Base-by-base conservation (phyloP, 768 basidiomycete genomes). In the Calvatia gigantea region DNA sequence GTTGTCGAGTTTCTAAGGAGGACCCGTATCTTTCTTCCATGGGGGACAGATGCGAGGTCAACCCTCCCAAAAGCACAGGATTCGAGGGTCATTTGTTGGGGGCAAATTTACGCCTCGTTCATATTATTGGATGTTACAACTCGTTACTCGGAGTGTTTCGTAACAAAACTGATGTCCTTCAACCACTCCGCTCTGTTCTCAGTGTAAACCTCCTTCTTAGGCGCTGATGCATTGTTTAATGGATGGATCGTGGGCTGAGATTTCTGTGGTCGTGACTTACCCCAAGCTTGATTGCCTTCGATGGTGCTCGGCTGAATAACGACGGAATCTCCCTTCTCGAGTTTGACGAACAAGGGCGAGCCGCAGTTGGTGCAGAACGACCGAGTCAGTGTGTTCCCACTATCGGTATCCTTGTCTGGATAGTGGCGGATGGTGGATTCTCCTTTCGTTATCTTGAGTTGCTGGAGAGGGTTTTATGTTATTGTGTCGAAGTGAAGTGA, bases 361-460 rank as follows among this genome's bases (percentile, higher is more conserved):
- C 70, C 69, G 41, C 70, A 72, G 15, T 66, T 64, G 6, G 58
- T 57, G 54, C 70, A 72, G 59, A 70, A 72, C 19, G 65, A 62
- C 3, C 69, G 64, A 21, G 57, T 60, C n/a, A 70, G 48, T 21
- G 60, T 49, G 9, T 62, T 65, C 4, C 68, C 70, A 47, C 64
- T 69, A 14, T 60, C 35, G 0, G 68, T 70, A 15, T 64, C 56
- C 5, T 49, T 54, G 47, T 72, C 70, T 17, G 57, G 47, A 51
- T 65, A 70, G 14, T 61, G 44, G 19, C 54, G 64, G 17, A 71
- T 56, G 9, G 43, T 29, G 1, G 65, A 61, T 45, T 61, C 37
- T 17, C 70, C 70, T 61, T 67, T 27, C 0, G 54, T 63, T 9
- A 71, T 35, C 11, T 47, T 60, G 11, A 70, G 57, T 51, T 65